phyloP scores from a whole-genome alignment of 139 green algal genomes.

The Spirogloea muscicola region DNA sequence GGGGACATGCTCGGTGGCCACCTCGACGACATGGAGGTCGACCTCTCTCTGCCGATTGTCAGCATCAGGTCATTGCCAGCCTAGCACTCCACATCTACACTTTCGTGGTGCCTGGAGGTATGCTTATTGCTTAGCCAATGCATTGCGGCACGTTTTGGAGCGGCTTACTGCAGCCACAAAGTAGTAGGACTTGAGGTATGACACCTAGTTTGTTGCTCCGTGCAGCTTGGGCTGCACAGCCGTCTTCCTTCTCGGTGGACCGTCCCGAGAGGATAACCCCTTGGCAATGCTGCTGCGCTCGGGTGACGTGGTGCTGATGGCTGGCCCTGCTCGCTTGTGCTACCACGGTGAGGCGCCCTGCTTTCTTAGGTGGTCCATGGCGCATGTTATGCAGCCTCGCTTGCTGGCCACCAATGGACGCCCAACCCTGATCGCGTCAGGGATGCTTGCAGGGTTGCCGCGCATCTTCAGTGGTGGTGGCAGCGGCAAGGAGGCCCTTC shows the following conservation, averaged over 20 bases:
- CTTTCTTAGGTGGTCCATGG: too few relatives aligned
- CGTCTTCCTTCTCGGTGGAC: slow-evolving; percentile 80
- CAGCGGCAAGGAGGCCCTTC: too few relatives aligned
- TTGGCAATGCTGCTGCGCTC: slow-evolving; percentile 69
- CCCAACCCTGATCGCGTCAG: too few relatives aligned
- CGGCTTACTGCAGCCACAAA: too few relatives aligned
- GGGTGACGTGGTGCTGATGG: slow-evolving; percentile 79
- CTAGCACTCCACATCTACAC: background rate
- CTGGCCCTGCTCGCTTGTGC: slow-evolving; percentile 58
- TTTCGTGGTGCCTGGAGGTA: too few relatives aligned
- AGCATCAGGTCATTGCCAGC: slow-evolving; percentile 55
- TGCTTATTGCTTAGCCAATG: background rate
- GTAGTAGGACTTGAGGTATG: too few relatives aligned
- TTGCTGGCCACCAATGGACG: too few relatives aligned
- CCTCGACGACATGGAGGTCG: slow-evolving; percentile 59
- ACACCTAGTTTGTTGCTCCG: background rate
- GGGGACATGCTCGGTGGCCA: slow-evolving; percentile 4
- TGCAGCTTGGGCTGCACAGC: slow-evolving; percentile 69
- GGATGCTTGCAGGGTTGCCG: too few relatives aligned
- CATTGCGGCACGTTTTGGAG: too few relatives aligned
- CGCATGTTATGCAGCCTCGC: too few relatives aligned
- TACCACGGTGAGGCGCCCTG: slow-evolving; percentile 70
- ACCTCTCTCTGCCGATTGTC: slow-evolving; percentile 76
- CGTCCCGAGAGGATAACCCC: slow-evolving; percentile 52
- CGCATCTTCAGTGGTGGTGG: too few relatives aligned